These are phyloP conservation scores for Litsea cubeba DNA, from an alignment of 164 flowering plant genomes.

Conservation along the genomic window DNA sequence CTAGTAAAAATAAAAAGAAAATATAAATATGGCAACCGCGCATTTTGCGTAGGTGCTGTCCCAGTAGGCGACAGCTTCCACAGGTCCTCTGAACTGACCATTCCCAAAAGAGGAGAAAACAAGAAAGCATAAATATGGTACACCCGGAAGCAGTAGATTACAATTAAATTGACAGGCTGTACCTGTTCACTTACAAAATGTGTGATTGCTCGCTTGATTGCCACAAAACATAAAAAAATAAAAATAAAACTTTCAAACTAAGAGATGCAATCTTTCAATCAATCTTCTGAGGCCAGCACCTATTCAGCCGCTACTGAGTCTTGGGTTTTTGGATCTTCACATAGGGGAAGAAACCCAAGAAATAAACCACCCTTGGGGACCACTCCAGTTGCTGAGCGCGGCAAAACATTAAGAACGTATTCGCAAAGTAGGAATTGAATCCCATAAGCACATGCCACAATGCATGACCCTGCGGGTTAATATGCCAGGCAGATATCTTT, in stretches of 20 bases:
- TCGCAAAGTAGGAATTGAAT: slow-evolving; percentile 69
- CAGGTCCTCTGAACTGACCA: too few relatives aligned
- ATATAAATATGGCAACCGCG: slow-evolving; percentile 1
- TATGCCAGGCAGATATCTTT: slow-evolving; percentile 37
- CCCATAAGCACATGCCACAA: slow-evolving; percentile 81
- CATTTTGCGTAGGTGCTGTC: too few relatives aligned
- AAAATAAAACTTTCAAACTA: not conserved
- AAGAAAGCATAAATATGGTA: slow-evolving; percentile 6
- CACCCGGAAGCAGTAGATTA: not conserved
- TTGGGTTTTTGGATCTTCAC: slow-evolving; percentile 72
- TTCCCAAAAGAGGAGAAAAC: too few relatives aligned
- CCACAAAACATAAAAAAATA: not conserved
- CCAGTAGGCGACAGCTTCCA: too few relatives aligned
- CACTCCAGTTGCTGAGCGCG: slow-evolving; percentile 77
- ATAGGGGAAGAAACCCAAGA: slow-evolving; percentile 60
- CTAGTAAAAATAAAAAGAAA: not conserved
- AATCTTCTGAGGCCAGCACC: not conserved
- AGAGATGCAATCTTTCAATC: slow-evolving; percentile 1
- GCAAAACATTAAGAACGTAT: slow-evolving; percentile 80
- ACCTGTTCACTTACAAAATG: not conserved
- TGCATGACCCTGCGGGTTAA: slow-evolving; percentile 83
- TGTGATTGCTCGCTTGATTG: not conserved
- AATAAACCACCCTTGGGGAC: slow-evolving; percentile 46
- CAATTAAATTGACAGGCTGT: not conserved
- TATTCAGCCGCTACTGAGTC: slow-evolving; percentile 30